Evolutionary conservation across 495 filamentous ascomycete species (phyloP), one percentile per base, ranked within the genome.

Genomic region (Penicillium chermesinum): DNA sequence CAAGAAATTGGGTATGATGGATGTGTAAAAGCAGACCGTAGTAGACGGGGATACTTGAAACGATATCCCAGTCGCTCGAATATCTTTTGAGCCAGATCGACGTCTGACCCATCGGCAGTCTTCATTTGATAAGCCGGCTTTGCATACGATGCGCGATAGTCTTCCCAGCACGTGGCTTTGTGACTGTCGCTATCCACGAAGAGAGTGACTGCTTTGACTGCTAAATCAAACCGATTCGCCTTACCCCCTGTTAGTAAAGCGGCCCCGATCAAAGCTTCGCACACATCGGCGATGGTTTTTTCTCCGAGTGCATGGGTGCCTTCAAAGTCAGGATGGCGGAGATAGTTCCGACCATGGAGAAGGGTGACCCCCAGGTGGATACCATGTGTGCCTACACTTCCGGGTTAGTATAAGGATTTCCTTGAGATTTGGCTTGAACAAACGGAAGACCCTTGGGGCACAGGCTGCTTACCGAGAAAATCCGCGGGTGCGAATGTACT

Each of bases 241-340:
- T 72, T 54, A 12, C 77, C 73, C 22, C 75, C 71, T 2, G 84
- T 81, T 7, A 96, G 72, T 36, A 95, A 77, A 0, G 93, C 84
- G 3, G 91, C 93, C 13, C 90, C 93, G 44, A 98, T 97, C 52
- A 97, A 60, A 2, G 93, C 93, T 64, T 98, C 93, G 48, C 89
- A 95, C 15, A 98, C 91, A 69, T 98, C 93, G n/a, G 93, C 93
- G 61, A 96, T 86, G 3, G 88, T 83, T 67, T 98, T 98, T 59
- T 95, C 87, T 2, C 80, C 86, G 5, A 98, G 78, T 0, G 68
- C 59, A 56, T 96, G 91, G 16, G 70, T 76, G 17, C 65, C 61
- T 47, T 79, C 69, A 6, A 70, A 74, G 17, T 65, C 64, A 17
- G 75, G 72, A 45, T 72, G 78, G 14, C 76, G 83, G 3, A 72